These are phyloP conservation scores for Irpex sp. DNA, from an alignment of 1,284 basidiomycete species.

Conservation along the genomic window DNA sequence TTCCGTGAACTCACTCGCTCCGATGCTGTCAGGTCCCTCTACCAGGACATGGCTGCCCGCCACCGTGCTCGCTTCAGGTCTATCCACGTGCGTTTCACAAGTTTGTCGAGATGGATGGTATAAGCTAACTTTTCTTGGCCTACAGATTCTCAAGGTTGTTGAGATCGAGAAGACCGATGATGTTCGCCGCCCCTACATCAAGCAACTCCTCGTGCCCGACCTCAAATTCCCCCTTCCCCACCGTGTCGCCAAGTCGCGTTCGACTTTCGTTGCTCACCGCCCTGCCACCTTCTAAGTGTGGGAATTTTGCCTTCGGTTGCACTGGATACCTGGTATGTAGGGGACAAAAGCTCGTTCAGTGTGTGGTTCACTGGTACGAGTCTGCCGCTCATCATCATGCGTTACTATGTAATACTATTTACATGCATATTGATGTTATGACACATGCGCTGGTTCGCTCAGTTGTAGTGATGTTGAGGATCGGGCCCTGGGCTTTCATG, in stretches of 20 bases:
- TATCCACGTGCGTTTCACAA: conserved; percentile 72
- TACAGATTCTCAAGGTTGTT: conserved; percentile 87
- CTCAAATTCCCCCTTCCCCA: conserved; percentile 99
- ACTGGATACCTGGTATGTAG: not conserved
- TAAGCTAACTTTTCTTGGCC: not conserved
- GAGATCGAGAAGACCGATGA: conserved; percentile 93
- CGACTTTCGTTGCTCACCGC: conserved; percentile 72
- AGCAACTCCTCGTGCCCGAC: conserved; percentile 86
- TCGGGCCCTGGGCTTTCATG: no score
- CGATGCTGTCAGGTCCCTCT: conserved; percentile 94
- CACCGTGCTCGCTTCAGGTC: conserved; percentile 99
- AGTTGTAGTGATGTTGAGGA: no score
- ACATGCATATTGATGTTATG: conserved; percentile 13
- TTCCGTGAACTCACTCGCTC: conserved; percentile 95
- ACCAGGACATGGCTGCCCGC: conserved; percentile 99
- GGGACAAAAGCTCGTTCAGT: conserved; percentile 6
- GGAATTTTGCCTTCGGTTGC: not conserved
- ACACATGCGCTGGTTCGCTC: conserved; percentile 5
- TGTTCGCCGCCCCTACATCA: conserved; percentile 95
- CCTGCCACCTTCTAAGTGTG: conserved; percentile 58
- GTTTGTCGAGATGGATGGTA: not conserved
- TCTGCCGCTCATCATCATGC: conserved; percentile 5
- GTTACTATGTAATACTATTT: conserved; percentile 7
- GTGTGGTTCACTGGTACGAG: conserved; percentile 3
- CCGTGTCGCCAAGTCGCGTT: conserved; percentile 71